Base-by-base conservation (phyloP, 768 basidiomycete genomes). In the Russula olivacea region DNA sequence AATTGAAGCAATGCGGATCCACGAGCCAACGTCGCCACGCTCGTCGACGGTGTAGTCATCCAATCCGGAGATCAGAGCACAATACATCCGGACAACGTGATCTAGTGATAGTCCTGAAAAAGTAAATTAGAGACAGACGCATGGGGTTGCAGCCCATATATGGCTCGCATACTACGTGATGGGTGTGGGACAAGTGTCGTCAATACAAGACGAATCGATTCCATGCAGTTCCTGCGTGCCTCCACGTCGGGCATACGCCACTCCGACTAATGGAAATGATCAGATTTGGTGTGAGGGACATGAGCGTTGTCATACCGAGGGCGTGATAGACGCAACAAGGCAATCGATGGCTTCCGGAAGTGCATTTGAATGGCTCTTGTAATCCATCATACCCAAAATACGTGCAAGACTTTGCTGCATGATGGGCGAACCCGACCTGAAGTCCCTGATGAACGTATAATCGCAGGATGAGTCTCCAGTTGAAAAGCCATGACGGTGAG, bases 11-110 rank as follows among this genome's bases (percentile, higher is more conserved):
- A 89, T 81, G 65, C 96, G 89, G 56, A 94, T 82, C 93, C 94
- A 97, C 2, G 96, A 98, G 47, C 96, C 96, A 41, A 99, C 89
- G 71, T 99, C 97, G 4, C 96, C 96, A 67, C 96, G 86, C 71
- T 97, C 91, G 71, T 99, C 96, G 53, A 83, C 85, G 6, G 91
- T 89, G 71, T 98, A 99, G 76, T 99, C 95, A 21, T 83, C 79
- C 57, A 99, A 74, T 4, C 92, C 94, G n/a, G 70, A 72, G n/a
- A 87, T 72, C 41, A 91, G 71, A 21, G 82, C 79, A 58, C 80
- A 76, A 55, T 88, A 76, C 59, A 91, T 55, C 21, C 23, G 55
- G 21, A 21, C 28, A n/a, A 34, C 34, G 17, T 67, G 32, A 68
- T 61, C 43, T 8, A 61, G 14, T 14, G 43, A 47, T 21, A 67